These are phyloP conservation scores for Pichia sp. DNA, from an alignment of 1,139 yeast genomes.

Conservation along the genomic window DNA sequence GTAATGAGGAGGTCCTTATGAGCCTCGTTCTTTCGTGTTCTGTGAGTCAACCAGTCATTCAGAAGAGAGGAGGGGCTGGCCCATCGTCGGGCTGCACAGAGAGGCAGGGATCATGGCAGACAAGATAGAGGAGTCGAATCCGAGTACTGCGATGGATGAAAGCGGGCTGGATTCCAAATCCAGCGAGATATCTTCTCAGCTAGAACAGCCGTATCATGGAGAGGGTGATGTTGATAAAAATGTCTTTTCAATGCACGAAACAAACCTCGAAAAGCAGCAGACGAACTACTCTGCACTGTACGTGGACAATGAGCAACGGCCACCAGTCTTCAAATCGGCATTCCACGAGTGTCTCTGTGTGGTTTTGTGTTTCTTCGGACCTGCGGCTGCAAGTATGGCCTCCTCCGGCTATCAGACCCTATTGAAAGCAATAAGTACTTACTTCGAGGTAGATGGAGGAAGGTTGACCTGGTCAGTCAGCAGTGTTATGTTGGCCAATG, in stretches of 20 bases:
- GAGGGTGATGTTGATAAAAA: not conserved
- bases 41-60: no score
- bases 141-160: not conserved
- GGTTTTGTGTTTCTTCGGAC: constrained; percentile 36
- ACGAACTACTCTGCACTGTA: constrained; percentile 17
- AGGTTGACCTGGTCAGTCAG: constrained; percentile 41
- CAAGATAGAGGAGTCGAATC: not conserved
- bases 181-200: not conserved
- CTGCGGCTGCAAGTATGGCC: constrained; percentile 39
- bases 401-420: constrained; percentile 36
- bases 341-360: constrained; percentile 33
- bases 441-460: constrained; percentile 38
- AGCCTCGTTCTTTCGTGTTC: no score
- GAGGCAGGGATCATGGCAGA: not conserved
- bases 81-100: not conserved
- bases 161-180: not conserved
- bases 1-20: no score
- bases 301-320: constrained; percentile 32
- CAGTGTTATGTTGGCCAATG: constrained; percentile 40
- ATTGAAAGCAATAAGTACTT: constrained; percentile 33
- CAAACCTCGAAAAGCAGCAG: constrained; percentile 15
- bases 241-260: not conserved
- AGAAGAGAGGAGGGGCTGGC: not conserved
- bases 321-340: constrained; percentile 29
- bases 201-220: not conserved